A percentile compares a stretch with the other conserved stretches of the same genome.
Conservation (phyloP, 176 grass and related monocot genomes). For the Aegilops longissima region DNA sequence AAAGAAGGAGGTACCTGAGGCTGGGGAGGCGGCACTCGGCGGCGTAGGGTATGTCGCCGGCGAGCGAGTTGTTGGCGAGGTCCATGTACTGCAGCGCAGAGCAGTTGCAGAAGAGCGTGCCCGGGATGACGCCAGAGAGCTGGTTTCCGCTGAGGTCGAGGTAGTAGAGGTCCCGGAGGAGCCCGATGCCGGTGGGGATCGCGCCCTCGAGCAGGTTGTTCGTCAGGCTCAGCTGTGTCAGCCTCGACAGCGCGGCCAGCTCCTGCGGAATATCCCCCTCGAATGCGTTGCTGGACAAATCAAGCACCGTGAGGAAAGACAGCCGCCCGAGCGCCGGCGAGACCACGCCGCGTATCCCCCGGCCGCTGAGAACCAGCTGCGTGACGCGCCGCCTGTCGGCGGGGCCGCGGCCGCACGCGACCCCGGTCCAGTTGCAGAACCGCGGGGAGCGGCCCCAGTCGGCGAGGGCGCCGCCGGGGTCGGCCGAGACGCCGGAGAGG, state of each 20-base stretch:
- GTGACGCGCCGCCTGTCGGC: constrained; percentile 29
- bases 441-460: constrained; percentile 37
- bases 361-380: constrained; percentile 42
- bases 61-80: constrained; percentile 62
- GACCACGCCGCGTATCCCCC: constrained; percentile 49
- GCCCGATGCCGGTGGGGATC: constrained; percentile 54
- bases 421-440: constrained; percentile 78
- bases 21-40: constrained; percentile 48
- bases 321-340: constrained; percentile 19
- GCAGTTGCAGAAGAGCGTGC: constrained; percentile 70
- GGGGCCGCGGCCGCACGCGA: constrained; percentile 34
- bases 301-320: constrained; percentile 38
- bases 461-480: constrained; percentile 31
- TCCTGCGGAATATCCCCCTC: constrained; percentile 41
- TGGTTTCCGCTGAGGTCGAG: constrained; percentile 68
- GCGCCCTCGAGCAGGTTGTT: constrained; percentile 51
- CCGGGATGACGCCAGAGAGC: constrained; percentile 53
- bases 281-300: constrained; percentile 68
- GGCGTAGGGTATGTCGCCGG: constrained; percentile 52
- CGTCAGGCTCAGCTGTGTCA: constrained; percentile 63
- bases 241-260: constrained; percentile 39
- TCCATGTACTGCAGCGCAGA: constrained; percentile 76
- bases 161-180: constrained; percentile 46
- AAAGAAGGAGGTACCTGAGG: constrained; percentile 67
- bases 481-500: constrained; percentile 38